A percentile compares a stretch with the other conserved stretches of the same genome.
Conservation (phyloP, 2,329 filamentous ascomycete species). For the Phoma sp. region DNA sequence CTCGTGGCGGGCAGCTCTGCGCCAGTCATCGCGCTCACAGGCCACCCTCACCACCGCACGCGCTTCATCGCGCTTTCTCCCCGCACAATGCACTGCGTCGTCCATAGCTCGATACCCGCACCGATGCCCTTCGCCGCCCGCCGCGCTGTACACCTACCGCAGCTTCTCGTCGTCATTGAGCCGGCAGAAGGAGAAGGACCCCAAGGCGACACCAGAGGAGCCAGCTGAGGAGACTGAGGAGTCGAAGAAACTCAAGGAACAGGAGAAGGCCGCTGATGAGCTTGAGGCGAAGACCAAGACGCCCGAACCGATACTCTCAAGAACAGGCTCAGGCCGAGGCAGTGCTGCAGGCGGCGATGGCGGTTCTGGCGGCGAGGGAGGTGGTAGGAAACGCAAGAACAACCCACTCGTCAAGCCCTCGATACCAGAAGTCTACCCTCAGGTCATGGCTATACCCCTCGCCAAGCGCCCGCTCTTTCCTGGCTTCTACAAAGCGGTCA, state of each 20-base stretch:
- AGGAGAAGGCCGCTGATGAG: conserved; percentile 49
- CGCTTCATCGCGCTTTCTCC: conserved; percentile 33
- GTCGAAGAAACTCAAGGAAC: conserved; percentile 49
- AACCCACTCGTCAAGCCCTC: conserved; percentile 83
- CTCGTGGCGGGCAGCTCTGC: conserved; percentile 68
- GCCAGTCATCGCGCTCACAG: conserved; percentile 54
- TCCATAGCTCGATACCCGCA: conserved; percentile 30
- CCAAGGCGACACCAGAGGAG: conserved; percentile 54
- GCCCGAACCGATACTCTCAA: conserved; percentile 58
- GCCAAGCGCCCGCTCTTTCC: conserved; percentile 92
- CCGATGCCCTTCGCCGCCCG: conserved; percentile 37
- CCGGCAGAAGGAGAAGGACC: conserved; percentile 62
- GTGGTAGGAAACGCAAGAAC: conserved; percentile 74
- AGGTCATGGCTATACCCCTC: conserved; percentile 97
- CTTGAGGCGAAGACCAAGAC: conserved; percentile 54
- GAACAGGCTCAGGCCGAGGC: conserved; percentile 62
- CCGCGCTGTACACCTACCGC: conserved; percentile 42
- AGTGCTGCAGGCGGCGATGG: conserved; percentile 62
- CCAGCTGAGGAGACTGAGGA: conserved; percentile 50
- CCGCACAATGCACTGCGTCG: conserved; percentile 40
- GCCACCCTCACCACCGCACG: conserved; percentile 40
- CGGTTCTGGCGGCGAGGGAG: conserved; percentile 58
- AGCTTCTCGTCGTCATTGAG: conserved; percentile 51
- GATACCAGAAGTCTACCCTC: conserved; percentile 93
- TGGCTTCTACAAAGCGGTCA: conserved; percentile 98